Conservation (phyloP, 768 basidiomycete species). For the Flagelloscypha sp. region DNA sequence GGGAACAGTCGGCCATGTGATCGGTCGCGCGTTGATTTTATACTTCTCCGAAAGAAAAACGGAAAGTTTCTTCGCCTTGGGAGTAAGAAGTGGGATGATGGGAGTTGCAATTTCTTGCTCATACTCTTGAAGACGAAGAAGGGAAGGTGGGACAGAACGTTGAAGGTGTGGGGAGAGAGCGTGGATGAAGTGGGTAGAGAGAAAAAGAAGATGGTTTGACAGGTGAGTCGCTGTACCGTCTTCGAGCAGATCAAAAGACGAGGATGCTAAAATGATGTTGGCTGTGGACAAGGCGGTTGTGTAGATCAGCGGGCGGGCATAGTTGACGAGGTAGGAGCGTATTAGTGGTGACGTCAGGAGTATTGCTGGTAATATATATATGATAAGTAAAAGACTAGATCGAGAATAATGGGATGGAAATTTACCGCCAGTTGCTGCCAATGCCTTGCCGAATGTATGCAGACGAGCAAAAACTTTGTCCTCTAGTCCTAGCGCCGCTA, state of each 20-base stretch:
- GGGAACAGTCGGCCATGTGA: conserved; percentile 85
- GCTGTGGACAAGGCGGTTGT: conserved; percentile 78
- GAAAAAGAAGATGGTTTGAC: conserved; percentile 11
- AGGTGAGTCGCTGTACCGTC: conserved; percentile 48
- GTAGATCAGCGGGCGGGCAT: conserved; percentile 85
- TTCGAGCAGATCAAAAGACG: conserved; percentile 72
- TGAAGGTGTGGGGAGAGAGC: conserved; percentile 22
- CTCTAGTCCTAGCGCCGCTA: conserved; percentile 62
- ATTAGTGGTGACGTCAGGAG: conserved; percentile 64
- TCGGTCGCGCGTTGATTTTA: conserved; percentile 64
- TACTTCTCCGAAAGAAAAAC: conserved; percentile 45
- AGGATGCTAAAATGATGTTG: conserved; percentile 67
- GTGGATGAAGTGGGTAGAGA: conserved; percentile 23
- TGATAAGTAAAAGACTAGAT: background rate
- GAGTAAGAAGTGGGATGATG: conserved; percentile 80
- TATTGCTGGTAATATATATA: conserved; percentile 42
- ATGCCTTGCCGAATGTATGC: conserved; percentile 90
- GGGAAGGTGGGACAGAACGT: conserved; percentile 16
- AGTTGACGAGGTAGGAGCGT: conserved; percentile 83
- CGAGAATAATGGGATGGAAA: conserved; percentile 9
- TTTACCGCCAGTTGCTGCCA: conserved; percentile 81
- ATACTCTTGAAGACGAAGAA: conserved; percentile 15
- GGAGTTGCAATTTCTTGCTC: conserved; percentile 33
- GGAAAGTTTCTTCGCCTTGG: conserved; percentile 68
- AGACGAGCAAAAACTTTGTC: conserved; percentile 66